Percentiles rank a stretch among this genome's conserved stretches.
phyloP scores from a whole-genome alignment of 352 stramenopile genomes.

The Thraustotheca clavata region DNA sequence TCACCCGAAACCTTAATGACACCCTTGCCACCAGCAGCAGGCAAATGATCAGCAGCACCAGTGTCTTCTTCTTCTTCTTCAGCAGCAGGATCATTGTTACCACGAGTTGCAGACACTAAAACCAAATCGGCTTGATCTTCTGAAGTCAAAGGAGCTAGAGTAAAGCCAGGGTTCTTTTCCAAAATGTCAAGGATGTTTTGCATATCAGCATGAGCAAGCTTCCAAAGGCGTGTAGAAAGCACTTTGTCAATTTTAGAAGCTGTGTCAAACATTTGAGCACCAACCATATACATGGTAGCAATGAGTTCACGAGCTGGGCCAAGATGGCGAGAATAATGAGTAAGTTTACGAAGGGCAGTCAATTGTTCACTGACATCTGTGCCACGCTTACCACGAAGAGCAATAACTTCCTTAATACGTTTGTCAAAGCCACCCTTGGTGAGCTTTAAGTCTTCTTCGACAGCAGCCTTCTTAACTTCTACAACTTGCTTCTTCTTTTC shows the following conservation, averaged over 20 bases:
- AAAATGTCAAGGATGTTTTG: constrained; percentile 59
- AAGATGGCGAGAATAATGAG: constrained; percentile 67
- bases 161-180: constrained; percentile 77
- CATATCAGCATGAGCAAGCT: constrained; percentile 55
- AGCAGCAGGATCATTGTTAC: constrained; percentile 37
- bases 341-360: constrained; percentile 57
- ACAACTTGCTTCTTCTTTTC: constrained; percentile 44
- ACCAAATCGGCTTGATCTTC: constrained; percentile 84
- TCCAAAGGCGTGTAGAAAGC: constrained; percentile 73
- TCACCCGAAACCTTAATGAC: constrained; percentile 86
- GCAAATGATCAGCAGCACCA: constrained; percentile 69
- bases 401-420: constrained; percentile 77
- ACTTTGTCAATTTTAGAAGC: constrained; percentile 79
- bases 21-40: constrained; percentile 58
- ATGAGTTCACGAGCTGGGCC: constrained; percentile 67
- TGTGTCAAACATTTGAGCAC: constrained; percentile 74
- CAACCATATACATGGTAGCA: constrained; percentile 73
- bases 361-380: constrained; percentile 69
- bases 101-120: constrained; percentile 55
- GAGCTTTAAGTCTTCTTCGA: constrained; percentile 81
- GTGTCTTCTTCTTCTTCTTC: constrained; percentile 82
- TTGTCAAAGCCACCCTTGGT: constrained; percentile 68
- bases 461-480: constrained; percentile 39
- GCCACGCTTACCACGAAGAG: constrained; percentile 75
- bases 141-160: constrained; percentile 53